Evolutionary conservation across 768 basidiomycete genomes (phyloP), one percentile per base, ranked within the genome.

Genomic region (Leccinum uliginosum): DNA sequence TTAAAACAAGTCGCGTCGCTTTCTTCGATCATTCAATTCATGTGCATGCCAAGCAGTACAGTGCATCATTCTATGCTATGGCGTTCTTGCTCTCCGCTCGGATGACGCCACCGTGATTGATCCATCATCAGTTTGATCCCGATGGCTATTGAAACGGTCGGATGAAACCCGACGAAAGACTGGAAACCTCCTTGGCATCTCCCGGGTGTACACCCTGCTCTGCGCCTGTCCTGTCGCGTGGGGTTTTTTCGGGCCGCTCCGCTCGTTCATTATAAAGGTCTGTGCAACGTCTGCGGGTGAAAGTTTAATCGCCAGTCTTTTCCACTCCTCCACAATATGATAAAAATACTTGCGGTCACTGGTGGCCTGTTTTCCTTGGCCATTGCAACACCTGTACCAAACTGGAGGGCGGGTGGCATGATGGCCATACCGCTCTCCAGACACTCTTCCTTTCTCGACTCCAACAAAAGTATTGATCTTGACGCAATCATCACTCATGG

Each of bases 201-300:
- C 5, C 76, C 78, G 0, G 56, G 15, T 7, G n/a, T n/a, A n/a
- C n/a, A n/a, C n/a, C n/a, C n/a, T n/a, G 14, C 12, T 7, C 5
- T 17, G 15, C 12, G 15, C 6, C 35, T 35, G 15, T 35, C 15
- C n/a, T n/a, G n/a, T n/a, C n/a, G n/a, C n/a, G n/a, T n/a, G n/a
- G n/a, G n/a, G n/a, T n/a, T n/a, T n/a, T n/a, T n/a, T n/a, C n/a
- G n/a, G n/a, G 17, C 17, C 7, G 35, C 8, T 32, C 14, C 3
- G 32, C 32, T 14, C 14, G n/a, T 6, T 34, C 14, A 17, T 17
- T 7, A 38, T 38, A 17, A 38, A 38, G 35, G 35, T 38, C 35
- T 38, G 35, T 17, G 17, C 2, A 38, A 38, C 15, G 35, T 38
- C 35, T 38, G 35, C 17, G 14, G 35, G 35, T 38, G 35, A 6